Percentiles rank a stretch among this genome's conserved stretches.
Conservation (phyloP, 805 yeast species). For the Metschnikowia similis region DNA sequence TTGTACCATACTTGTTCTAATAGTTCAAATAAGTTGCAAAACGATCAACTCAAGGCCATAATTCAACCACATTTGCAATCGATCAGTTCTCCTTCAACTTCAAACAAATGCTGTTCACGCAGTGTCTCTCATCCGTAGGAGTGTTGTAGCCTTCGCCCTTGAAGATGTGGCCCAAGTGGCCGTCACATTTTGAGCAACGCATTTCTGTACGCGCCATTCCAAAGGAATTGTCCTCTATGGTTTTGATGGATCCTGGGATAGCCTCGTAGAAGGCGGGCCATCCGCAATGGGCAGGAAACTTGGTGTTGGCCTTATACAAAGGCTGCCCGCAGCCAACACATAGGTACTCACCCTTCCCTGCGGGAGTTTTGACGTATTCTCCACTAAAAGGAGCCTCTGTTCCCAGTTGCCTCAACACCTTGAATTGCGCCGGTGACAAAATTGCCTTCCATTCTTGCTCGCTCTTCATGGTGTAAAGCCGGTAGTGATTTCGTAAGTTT, state of each 20-base stretch:
- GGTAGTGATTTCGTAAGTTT: neutral
- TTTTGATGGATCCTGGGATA: slow-evolving; percentile 68
- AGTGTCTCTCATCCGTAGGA: slow-evolving; percentile 90
- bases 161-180: slow-evolving; percentile 94
- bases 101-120: slow-evolving; percentile 84
- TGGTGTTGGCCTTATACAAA: slow-evolving; percentile 71
- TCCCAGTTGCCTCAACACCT: slow-evolving; percentile 68
- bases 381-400: slow-evolving; percentile 70
- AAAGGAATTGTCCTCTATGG: slow-evolving; percentile 53
- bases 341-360: slow-evolving; percentile 60
- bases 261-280: slow-evolving; percentile 98
- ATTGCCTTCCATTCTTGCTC: slow-evolving; percentile 78
- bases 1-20: slow-evolving; percentile 55
- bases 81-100: slow-evolving; percentile 42
- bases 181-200: slow-evolving; percentile 83
- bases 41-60: no score
- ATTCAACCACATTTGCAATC: no score
- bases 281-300: slow-evolving; percentile 90
- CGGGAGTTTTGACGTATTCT: slow-evolving; percentile 50
- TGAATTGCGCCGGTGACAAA: slow-evolving; percentile 70
- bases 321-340: slow-evolving; percentile 89
- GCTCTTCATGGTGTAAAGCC: slow-evolving; percentile 15
- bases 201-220: slow-evolving; percentile 91
- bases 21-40: neutral
- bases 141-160: slow-evolving; percentile 87